These are phyloP conservation scores for Linaria vulgaris DNA, from an alignment of 257 asterid genomes.

Conservation along the genomic window DNA sequence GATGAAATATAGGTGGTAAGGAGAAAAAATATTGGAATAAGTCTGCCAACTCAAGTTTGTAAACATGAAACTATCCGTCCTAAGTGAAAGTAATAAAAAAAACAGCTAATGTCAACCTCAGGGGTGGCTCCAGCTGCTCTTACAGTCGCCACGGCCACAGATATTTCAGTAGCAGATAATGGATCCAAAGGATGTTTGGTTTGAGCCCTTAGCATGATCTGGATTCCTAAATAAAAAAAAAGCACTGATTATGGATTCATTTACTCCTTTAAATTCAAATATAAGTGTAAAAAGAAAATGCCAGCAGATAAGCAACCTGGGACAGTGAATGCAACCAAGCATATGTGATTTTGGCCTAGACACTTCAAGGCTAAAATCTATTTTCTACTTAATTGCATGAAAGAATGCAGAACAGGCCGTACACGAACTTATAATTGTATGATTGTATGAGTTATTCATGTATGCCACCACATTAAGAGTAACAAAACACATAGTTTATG, in stretches of 20 bases:
- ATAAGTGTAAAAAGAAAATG: too few relatives aligned
- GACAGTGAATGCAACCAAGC: too few relatives aligned
- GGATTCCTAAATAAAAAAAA: constrained; percentile 54
- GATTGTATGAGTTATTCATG: too few relatives aligned
- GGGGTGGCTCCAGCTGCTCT: constrained; percentile 99
- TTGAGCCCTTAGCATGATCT: constrained; percentile 62
- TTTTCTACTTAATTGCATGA: too few relatives aligned
- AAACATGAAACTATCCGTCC: constrained; percentile 10
- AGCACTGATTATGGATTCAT: background rate
- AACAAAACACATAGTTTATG: too few relatives aligned
- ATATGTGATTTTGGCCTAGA: too few relatives aligned
- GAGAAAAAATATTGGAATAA: constrained; percentile 5
- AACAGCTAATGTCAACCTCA: constrained; percentile 52
- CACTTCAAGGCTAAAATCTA: too few relatives aligned
- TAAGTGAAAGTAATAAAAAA: constrained; percentile 2
- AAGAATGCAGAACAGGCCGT: too few relatives aligned
- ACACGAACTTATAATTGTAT: too few relatives aligned
- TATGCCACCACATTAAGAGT: too few relatives aligned
- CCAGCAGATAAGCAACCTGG: too few relatives aligned
- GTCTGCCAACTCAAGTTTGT: constrained; percentile 15
- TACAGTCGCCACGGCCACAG: constrained; percentile 91
- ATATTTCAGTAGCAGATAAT: constrained; percentile 81
- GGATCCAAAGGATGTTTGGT: constrained; percentile 93
- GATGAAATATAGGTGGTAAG: constrained; percentile 10
- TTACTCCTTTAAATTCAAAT: too few relatives aligned